phyloP scores from a whole-genome alignment of 441 rosid genomes.

The Geranium incanum region DNA sequence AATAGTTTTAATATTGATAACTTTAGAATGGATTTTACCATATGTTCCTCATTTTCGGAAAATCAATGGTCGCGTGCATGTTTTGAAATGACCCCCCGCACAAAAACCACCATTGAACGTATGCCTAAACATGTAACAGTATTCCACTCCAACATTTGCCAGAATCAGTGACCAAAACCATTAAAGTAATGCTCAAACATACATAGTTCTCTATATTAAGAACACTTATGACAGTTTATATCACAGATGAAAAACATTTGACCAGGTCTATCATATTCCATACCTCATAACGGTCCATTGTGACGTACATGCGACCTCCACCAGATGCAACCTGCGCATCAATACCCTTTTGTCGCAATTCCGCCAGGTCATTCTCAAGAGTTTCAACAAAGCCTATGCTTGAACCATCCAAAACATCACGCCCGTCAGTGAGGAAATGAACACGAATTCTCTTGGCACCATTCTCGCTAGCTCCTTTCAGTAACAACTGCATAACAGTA shows the following conservation, averaged over 20 bases:
- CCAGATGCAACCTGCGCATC: slow-evolving; percentile 96
- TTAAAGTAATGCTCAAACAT: neutral
- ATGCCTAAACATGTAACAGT: neutral
- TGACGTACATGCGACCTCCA: slow-evolving; percentile 96
- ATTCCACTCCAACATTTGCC: neutral
- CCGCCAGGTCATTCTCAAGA: slow-evolving; percentile 58
- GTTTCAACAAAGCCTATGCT: slow-evolving; percentile 83
- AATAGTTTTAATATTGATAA: neutral
- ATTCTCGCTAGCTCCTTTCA: slow-evolving; percentile 68
- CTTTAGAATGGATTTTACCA: neutral
- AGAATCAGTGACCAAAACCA: neutral
- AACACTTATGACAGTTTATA: neutral
- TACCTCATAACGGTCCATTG: slow-evolving; percentile 99
- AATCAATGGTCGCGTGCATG: neutral
- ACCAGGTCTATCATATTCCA: neutral
- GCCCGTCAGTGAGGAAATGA: slow-evolving; percentile 92
- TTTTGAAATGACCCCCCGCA: neutral
- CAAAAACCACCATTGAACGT: neutral
- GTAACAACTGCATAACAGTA: slow-evolving; percentile 61
- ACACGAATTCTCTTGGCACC: slow-evolving; percentile 94
- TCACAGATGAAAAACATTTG: neutral
- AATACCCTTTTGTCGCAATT: slow-evolving; percentile 54
- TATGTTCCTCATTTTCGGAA: neutral
- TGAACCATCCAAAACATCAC: slow-evolving; percentile 94
- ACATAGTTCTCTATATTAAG: neutral